phyloP scores from a whole-genome alignment of 495 filamentous ascomycete genomes.

The Penicillium dipodomyicola region DNA sequence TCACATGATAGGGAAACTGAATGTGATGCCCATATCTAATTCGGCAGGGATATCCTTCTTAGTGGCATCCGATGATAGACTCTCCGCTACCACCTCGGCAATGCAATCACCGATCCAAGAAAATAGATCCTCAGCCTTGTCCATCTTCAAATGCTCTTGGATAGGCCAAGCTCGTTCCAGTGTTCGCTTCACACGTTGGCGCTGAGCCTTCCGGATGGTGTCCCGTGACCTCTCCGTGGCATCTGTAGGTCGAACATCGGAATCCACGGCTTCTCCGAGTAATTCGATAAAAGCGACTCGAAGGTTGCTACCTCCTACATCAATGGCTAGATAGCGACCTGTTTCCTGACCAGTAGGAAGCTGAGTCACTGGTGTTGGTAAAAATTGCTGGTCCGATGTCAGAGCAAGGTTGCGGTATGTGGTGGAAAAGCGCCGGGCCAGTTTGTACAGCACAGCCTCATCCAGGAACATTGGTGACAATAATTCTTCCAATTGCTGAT shows the following conservation, averaged over 20 bases:
- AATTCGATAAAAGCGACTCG: constrained; percentile 77
- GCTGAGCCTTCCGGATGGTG: constrained; percentile 47
- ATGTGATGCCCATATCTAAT: constrained; percentile 77
- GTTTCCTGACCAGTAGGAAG: constrained; percentile 61
- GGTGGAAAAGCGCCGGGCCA: constrained; percentile 59
- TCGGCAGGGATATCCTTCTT: constrained; percentile 48
- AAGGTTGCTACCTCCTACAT: constrained; percentile 80
- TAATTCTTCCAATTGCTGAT: constrained; percentile 40
- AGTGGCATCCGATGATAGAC: constrained; percentile 44
- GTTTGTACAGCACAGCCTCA: constrained; percentile 51
- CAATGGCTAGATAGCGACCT: constrained; percentile 73
- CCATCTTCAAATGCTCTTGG: constrained; percentile 72
- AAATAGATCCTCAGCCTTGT: constrained; percentile 73
- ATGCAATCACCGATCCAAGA: constrained; percentile 77
- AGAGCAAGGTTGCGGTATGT: constrained; percentile 64
- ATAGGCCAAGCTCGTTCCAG: constrained; percentile 77
- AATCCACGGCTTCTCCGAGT: constrained; percentile 47
- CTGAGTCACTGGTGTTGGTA: constrained; percentile 75
- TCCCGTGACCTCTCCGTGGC: constrained; percentile 39
- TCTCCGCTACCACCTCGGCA: constrained; percentile 64
- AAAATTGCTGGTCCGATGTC: constrained; percentile 66
- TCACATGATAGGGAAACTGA: constrained; percentile 84
- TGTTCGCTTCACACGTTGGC: constrained; percentile 54
- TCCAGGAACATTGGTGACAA: constrained; percentile 39
- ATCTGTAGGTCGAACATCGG: constrained; percentile 33